Base-by-base conservation (phyloP, 1,284 basidiomycete genomes). In the Rhodotorula sp. region DNA sequence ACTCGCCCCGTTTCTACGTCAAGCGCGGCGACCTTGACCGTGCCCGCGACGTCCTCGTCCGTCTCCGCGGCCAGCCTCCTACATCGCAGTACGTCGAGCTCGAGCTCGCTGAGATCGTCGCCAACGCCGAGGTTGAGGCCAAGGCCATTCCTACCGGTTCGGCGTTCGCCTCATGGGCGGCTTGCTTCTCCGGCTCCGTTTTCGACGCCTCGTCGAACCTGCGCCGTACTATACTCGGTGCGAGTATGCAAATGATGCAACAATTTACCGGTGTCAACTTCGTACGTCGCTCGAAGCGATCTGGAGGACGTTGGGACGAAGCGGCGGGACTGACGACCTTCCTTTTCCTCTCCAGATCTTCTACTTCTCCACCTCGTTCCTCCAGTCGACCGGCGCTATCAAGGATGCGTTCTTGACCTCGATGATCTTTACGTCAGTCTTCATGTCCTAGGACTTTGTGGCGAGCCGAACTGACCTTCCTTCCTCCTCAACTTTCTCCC, bases 1-100 rank as follows among this genome's bases (percentile, higher is more conserved):
- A 90, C 78, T 89, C 87, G 17, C 89, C 88, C 19, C 83, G 89
- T 79, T 90, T 82, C 88, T 84, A 88, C 22, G 81, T 88, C 49
- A 88, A 86, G 78, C 83, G 85, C 57, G 86, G 86, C 30, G 83
- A 85, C 51, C 81, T 85, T 64, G 85, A 85, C 4, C 85, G 89
- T 74, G 88, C 89, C 0, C 81, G 86, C 62, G 89, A 87, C 87
- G 87, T 85, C 24, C 79, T 82, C 71, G 80, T 68, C 44, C 74
- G 74, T 55, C 62, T 77, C 22, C 74, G 73, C 20, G 72, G 71
- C 52, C 69, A 71, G 56, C 60, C 73, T 34, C 58, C 65, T 4
- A 65, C 72, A 46, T 74, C 73, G 19, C 63, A 74, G 32, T 66
- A 62, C 63, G 70, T 77, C 64, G 67, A 77, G 60, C 70, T 64